phyloP scores from a whole-genome alignment of 169 alveolate genomes.

The Plasmodium chabaudi region DNA sequence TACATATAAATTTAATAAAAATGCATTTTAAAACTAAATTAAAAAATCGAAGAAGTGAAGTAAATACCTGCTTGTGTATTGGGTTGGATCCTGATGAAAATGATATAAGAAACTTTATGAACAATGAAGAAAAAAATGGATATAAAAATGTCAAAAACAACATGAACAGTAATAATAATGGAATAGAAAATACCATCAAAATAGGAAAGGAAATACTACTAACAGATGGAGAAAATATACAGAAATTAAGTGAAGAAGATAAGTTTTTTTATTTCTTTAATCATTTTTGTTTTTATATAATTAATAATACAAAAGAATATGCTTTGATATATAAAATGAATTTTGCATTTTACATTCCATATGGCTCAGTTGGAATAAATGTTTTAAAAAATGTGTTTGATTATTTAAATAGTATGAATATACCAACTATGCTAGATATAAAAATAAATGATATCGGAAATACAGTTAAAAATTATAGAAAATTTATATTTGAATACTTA shows the following conservation, averaged over 20 bases:
- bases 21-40: conserved; percentile 45
- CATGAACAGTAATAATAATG: conserved; percentile 21
- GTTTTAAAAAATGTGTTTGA: conserved; percentile 83
- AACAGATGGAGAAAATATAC: not conserved
- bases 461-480: conserved; percentile 84
- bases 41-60: conserved; percentile 57
- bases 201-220: conserved; percentile 30
- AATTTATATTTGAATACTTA: conserved; percentile 81
- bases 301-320: conserved; percentile 79
- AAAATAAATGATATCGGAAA: conserved; percentile 86
- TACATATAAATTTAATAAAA: not conserved
- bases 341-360: conserved; percentile 85
- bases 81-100: conserved; percentile 86
- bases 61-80: conserved; percentile 79
- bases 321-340: conserved; percentile 83
- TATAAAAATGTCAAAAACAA: conserved; percentile 58
- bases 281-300: conserved; percentile 81
- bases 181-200: conserved; percentile 60
- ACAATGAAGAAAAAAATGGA: conserved; percentile 73
- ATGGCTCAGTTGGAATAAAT: conserved; percentile 83
- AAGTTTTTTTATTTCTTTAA: conserved; percentile 66
- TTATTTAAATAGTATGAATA: conserved; percentile 64
- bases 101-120: conserved; percentile 78
- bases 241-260: conserved; percentile 24
- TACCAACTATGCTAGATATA: conserved; percentile 83